These are phyloP conservation scores for Sporopachydermia cereana DNA, from an alignment of 1,139 yeast species.

Conservation along the genomic window DNA sequence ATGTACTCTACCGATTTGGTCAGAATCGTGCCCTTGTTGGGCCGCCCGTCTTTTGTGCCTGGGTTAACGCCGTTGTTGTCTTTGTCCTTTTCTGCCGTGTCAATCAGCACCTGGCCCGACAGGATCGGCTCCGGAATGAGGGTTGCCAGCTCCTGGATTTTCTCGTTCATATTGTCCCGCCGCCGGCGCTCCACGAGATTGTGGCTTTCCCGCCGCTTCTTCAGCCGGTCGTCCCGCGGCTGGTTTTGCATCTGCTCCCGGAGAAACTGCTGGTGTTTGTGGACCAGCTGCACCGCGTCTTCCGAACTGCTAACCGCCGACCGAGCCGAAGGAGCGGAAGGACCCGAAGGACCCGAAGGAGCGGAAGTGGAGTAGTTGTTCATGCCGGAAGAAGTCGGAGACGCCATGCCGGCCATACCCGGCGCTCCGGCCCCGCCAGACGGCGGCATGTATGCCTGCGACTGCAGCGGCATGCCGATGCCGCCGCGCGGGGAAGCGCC, in stretches of 20 bases:
- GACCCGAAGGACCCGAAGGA: background rate
- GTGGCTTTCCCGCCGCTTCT: constrained; percentile 28
- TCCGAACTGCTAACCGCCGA: background rate
- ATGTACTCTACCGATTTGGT: constrained; percentile 80
- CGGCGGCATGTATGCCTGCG: background rate
- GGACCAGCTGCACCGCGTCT: background rate
- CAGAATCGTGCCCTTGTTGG: constrained; percentile 85
- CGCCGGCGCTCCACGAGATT: constrained; percentile 48
- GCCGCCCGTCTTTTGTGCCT: constrained; percentile 79
- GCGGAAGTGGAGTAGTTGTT: too few relatives aligned
- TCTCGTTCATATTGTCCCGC: constrained; percentile 81
- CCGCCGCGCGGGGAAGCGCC: background rate
- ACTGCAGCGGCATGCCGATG: too few relatives aligned
- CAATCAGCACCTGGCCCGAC: constrained; percentile 7
- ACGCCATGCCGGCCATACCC: background rate
- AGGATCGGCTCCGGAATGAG: constrained; percentile 59
- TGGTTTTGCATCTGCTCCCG: background rate
- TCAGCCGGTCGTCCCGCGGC: constrained; percentile 8
- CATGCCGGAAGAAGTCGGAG: too few relatives aligned
- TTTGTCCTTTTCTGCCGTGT: constrained; percentile 16
- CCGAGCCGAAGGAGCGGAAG: background rate
- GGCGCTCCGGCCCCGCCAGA: background rate
- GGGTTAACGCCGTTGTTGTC: constrained; percentile 31
- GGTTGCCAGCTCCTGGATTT: constrained; percentile 68
- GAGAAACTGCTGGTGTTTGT: constrained; percentile 2